Conservation (phyloP, 306 rosid genomes). For the Luffa aegyptiaca region DNA sequence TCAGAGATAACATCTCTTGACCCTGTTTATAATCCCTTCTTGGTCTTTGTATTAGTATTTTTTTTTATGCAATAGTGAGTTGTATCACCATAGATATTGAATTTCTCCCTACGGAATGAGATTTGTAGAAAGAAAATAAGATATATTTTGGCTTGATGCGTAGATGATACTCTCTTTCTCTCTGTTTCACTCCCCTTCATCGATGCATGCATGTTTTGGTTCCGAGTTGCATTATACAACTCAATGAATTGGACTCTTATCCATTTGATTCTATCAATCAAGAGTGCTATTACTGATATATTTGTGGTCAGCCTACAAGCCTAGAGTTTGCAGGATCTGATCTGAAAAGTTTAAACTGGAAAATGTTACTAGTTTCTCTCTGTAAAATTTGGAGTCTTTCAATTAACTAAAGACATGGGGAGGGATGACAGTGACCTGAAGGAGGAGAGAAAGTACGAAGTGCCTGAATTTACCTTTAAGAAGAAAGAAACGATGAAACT, state of each 20-base stretch:
- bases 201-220: not conserved
- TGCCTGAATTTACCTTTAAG: slow-evolving; percentile 1
- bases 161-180: not conserved
- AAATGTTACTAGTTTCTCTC: not conserved
- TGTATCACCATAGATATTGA: not conserved
- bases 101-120: not conserved
- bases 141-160: not conserved
- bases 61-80: not conserved
- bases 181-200: not conserved
- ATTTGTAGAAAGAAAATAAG: slow-evolving; percentile 8
- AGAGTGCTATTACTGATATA: not conserved
- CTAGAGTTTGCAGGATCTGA: not conserved
- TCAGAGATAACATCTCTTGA: slow-evolving; percentile 19
- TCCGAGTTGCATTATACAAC: not conserved
- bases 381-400: not conserved
- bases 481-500: not conserved
- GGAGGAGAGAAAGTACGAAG: not conserved
- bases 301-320: slow-evolving; percentile 2
- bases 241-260: not conserved
- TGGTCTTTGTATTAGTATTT: not conserved
- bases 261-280: not conserved
- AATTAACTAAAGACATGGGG: not conserved
- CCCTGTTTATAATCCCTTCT: slow-evolving; percentile 13
- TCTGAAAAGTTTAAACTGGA: not conserved
- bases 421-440: not conserved